Evolutionary conservation across 805 yeast species (phyloP), one percentile per base, ranked within the genome.

Genomic region (Zygosaccharomyces bisporus): DNA sequence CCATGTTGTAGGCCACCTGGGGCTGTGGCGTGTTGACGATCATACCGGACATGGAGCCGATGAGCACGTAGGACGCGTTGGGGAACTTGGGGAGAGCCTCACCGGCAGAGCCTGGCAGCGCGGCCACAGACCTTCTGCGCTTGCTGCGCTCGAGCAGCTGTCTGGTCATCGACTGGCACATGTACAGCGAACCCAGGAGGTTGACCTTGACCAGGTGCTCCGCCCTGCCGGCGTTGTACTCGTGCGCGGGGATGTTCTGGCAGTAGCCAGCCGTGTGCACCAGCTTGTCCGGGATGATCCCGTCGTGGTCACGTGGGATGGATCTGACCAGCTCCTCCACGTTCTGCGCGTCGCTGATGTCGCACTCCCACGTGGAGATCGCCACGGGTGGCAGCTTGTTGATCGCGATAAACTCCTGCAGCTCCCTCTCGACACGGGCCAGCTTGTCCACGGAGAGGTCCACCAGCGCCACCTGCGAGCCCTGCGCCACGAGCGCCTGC

Each of bases 201-300:
- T 86, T 84, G 47, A 83, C 91, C 56, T 80, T 75, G 66, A 83
- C 72, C 47, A 85, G 68, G 32, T 75, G 75, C 55, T 81, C 86
- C 40, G 88, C 86, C 57, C 80, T 81, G 40, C 66, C 63, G 33
- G 87, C 77, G 18, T 90, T 89, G 67, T 85, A 84, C 43, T 82
- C 85, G 56, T 81, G 78, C 20, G 91, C 91, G 2, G 87, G 78
- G 68, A 73, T 77, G 72, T 85, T 85, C 66, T 85, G 89, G 60
- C 89, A 82, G 70, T 81, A 85, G 10, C 95, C 93, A n/a, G 95
- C 93, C 41, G 88, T 75, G 71, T 85, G 83, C 49, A 85, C 75
- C 54, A 85, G 72, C 51, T 83, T 69, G 54, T 80, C 79, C 30
- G 88, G 80, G 34, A 81, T 71, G 47, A 74, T 70, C 21, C 76